These are phyloP conservation scores for Agrocybe praecox DNA, from an alignment of 768 basidiomycete genomes.

Conservation along the genomic window DNA sequence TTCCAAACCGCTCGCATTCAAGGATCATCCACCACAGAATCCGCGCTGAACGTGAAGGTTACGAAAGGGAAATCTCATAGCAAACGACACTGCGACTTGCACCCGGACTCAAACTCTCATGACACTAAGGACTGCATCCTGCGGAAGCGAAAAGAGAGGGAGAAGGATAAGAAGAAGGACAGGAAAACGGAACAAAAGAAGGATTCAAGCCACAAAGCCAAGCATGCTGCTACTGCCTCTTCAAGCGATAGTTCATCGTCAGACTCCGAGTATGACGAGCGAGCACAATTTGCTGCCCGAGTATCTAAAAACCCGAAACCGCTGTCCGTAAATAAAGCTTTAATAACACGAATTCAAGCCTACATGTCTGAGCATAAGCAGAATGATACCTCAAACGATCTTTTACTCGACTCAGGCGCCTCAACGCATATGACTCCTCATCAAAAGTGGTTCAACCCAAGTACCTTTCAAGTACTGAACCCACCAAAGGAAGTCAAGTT, in stretches of 20 bases:
- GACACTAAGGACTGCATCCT: background rate
- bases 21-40: background rate
- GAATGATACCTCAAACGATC: background rate
- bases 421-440: slow-evolving; percentile 10
- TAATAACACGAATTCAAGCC: background rate
- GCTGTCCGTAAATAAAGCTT: background rate
- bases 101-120: background rate
- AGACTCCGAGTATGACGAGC: no score
- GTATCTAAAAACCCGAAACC: background rate
- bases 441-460: slow-evolving; percentile 6
- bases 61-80: background rate
- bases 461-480: slow-evolving; percentile 1
- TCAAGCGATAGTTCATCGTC: no score
- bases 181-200: background rate
- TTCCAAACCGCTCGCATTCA: background rate
- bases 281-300: background rate
- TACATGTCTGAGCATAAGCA: background rate
- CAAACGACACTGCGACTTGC: background rate
- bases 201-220: background rate
- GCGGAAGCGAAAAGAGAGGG: background rate
- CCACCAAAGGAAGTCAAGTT: slow-evolving; percentile 8
- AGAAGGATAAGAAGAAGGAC: background rate
- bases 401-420: slow-evolving; percentile 12
- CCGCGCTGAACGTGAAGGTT: background rate
- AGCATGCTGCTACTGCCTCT: background rate